Base-by-base conservation (phyloP, 345 rosid species). In the Combretum micranthum region DNA sequence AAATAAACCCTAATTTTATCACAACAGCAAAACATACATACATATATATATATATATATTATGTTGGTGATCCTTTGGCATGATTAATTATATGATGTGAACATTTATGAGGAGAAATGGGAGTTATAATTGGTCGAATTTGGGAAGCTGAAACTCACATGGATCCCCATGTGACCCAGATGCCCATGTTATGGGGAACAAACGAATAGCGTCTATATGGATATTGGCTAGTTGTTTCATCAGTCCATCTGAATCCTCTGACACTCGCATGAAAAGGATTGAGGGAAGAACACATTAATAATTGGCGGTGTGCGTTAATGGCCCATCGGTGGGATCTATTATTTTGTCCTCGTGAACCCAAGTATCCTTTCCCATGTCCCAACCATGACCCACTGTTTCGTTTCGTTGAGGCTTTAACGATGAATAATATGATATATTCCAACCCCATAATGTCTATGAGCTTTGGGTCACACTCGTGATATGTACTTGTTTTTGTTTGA, bases 171-270 rank as follows among this genome's bases (percentile, higher is more conserved):
- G 85, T 70, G 79, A 52, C 74, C 70, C 63, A 61, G 69, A 68
- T 77, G 78, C 67, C 65, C 37, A 26, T 59, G 65, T 61, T 59
- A 71, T 61, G 78, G 85, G 85, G 75, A 80, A 68, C 85, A 73
- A 58, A 61, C 64, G 69, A 52, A 60, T 37, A 51, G 53, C 55
- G 50, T 20, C 42, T 47, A 10, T 13, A 46, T 53, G 62, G 47
- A 23, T 25, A 44, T 56, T 60, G 59, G 53, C 51, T 57, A 58
- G 60, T 51, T 62, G 66, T 66, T 21, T n/a, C n/a, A n/a, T 19
- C 44, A 44, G 37, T 25, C 21, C 56, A 22, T 47, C 59, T 64
- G 44, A 59, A 17, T 16, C 57, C 57, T 54, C 45, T 54, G 57
- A 54, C 57, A 54, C 13, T 13, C 13, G 13, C 45, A 17, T 45